Evolutionary conservation across 768 basidiomycete species (phyloP).

Genomic region (Suillus subluteus): DNA sequence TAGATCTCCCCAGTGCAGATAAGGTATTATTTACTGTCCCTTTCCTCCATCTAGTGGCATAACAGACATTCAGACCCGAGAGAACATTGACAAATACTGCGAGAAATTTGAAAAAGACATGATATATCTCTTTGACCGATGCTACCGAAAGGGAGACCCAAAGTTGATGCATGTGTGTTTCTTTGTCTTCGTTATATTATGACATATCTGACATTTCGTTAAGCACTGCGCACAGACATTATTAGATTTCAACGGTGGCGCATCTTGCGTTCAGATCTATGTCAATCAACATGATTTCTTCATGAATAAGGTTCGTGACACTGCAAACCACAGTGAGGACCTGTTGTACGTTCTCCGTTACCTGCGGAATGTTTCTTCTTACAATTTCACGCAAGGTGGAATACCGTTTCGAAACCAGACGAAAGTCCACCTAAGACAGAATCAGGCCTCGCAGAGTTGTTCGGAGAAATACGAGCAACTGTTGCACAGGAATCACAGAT

Average conservation of each 20-base stretch:
- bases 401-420: slow-evolving; percentile 77
- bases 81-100: slow-evolving; percentile 94
- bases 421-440: slow-evolving; percentile 77
- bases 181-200: slow-evolving; percentile 16
- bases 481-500: slow-evolving; percentile 97
- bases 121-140: slow-evolving; percentile 92
- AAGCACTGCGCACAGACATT: slow-evolving; percentile 98
- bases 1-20: slow-evolving; percentile 83
- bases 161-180: slow-evolving; percentile 95
- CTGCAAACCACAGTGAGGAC: slow-evolving; percentile 56
- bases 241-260: slow-evolving; percentile 96
- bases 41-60: not conserved
- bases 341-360: slow-evolving; percentile 46
- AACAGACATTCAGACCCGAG: slow-evolving; percentile 63
- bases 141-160: slow-evolving; percentile 95
- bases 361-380: not conserved
- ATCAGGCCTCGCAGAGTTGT: slow-evolving; percentile 75
- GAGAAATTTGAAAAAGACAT: slow-evolving; percentile 99
- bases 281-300: slow-evolving; percentile 99
- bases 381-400: slow-evolving; percentile 64
- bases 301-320: slow-evolving; percentile 86
- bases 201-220: not conserved
- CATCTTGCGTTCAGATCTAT: slow-evolving; percentile 96
- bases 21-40: slow-evolving; percentile 48
- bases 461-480: slow-evolving; percentile 85